Evolutionary conservation across 225 moss, liverwort and hornwort species (phyloP).

Genomic region (Physcomitrellopsis africana): DNA sequence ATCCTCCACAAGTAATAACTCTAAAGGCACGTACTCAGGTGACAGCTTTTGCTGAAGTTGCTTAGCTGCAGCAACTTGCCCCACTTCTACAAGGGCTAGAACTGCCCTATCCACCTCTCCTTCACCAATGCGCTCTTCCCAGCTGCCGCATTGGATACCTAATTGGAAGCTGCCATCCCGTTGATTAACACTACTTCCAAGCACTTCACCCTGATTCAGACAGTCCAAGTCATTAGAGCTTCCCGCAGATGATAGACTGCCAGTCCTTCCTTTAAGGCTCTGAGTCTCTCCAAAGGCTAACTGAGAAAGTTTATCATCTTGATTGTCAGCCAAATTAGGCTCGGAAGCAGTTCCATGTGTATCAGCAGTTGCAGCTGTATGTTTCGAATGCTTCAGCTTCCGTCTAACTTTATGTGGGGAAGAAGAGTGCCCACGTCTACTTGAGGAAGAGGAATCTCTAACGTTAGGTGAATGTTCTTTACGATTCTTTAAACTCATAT

Average conservation of each 20-base stretch:
- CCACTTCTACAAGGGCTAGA: constrained; percentile 72
- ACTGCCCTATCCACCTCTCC: constrained; percentile 67
- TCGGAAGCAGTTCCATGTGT: background rate
- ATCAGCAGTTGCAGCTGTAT: constrained; percentile 26
- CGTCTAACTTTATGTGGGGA: constrained; percentile 37
- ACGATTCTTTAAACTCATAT: constrained; percentile 39
- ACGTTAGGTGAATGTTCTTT: constrained; percentile 32
- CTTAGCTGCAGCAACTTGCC: constrained; percentile 73
- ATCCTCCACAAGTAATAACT: constrained; percentile 65
- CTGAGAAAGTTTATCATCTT: constrained; percentile 9
- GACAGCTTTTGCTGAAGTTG: constrained; percentile 71
- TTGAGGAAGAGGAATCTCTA: constrained; percentile 26
- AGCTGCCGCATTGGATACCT: constrained; percentile 37
- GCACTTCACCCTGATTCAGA: constrained; percentile 19
- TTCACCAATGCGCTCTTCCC: constrained; percentile 71
- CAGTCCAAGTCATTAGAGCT: constrained; percentile 27
- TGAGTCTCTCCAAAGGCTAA: constrained; percentile 19
- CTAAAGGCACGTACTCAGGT: constrained; percentile 57
- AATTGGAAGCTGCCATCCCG: constrained; percentile 17
- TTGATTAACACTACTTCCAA: constrained; percentile 10
- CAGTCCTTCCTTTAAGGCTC: background rate
- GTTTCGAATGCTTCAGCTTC: constrained; percentile 51
- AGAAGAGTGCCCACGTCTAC: constrained; percentile 29
- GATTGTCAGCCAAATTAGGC: constrained; percentile 27
- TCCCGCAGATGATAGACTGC: constrained; percentile 6